Percentiles rank a stretch among this genome's conserved stretches.
phyloP scores from a whole-genome alignment of 169 alveolate genomes.

The Plasmodium inui region DNA sequence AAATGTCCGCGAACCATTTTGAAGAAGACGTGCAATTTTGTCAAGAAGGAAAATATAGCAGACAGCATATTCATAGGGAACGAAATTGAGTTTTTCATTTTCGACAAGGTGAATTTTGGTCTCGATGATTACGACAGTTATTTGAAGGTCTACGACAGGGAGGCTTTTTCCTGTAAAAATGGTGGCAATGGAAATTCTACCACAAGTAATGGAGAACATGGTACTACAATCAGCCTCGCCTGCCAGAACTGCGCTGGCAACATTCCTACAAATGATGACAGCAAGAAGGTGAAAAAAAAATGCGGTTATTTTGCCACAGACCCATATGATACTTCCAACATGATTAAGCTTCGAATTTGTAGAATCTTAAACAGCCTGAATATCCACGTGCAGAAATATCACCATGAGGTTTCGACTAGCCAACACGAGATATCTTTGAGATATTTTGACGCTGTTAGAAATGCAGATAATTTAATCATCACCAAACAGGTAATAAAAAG shows the following conservation, averaged over 20 bases:
- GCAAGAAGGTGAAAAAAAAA: conserved; percentile 72
- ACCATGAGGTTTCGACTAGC: conserved; percentile 88
- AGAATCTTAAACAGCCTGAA: conserved; percentile 75
- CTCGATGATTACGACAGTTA: conserved; percentile 75
- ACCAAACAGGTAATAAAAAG: conserved; percentile 82
- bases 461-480: conserved; percentile 81
- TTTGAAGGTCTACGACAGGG: conserved; percentile 74
- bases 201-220: conserved; percentile 72
- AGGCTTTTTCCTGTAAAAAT: conserved; percentile 61
- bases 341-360: conserved; percentile 80
- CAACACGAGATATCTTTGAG: conserved; percentile 86
- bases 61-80: conserved; percentile 83
- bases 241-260: not conserved
- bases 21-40: conserved; percentile 32
- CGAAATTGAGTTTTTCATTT: conserved; percentile 86
- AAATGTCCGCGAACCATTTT: conserved; percentile 79
- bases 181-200: conserved; percentile 48
- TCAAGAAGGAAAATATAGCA: conserved; percentile 38
- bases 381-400: conserved; percentile 86
- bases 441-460: conserved; percentile 72
- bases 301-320: conserved; percentile 81
- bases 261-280: conserved; percentile 27
- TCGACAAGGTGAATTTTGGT: conserved; percentile 80
- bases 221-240: not conserved
- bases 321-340: conserved; percentile 81